Base-by-base conservation (phyloP, 2,329 filamentous ascomycete species). In the Trichoderma atrobrunneum region DNA sequence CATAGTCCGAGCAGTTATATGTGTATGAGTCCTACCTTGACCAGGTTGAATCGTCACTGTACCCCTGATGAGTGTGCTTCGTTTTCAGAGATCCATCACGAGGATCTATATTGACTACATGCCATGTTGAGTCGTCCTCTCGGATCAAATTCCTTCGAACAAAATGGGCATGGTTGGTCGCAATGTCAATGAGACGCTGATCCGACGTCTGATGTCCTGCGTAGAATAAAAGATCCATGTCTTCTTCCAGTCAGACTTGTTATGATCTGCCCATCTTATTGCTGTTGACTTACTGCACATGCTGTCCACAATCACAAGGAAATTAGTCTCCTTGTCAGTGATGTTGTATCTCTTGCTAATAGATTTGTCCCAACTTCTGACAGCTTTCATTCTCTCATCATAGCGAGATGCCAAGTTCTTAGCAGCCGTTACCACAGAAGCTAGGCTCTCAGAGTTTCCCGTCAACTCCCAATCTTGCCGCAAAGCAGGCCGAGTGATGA, bases 401-500 rank as follows among this genome's bases (percentile, higher is more conserved):
- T 82, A 87, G 62, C 85, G 77, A 1, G 80, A 81, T 0, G 83
- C 82, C 5, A 87, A 77, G 28, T 82, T 84, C 24, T 81, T 76
- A 0, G 85, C 86, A 0, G 85, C 85, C 2, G 78, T 78, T 2
- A 85, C 72, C 3, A 87, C 80, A 3, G 81, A 81, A 5, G 80
- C 73, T 0, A 85, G 72, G 54, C 83, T 84, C n/a, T 79, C 73
- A 10, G 72, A 61, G 61, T 83, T 81, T 0, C 82, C 81, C 0
- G 81, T 84, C 6, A 87, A 76, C 51, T 86, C 84, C 82, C 83
- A 88, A 32, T 85, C 83, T 32, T 82, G 79, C 26, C 82, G 81
- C 0, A 87, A 75, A 1, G 84, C 82, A 0, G 86, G 86, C 65
- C 84, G 81, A 5, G 87, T 81, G 30, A 88, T 88, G 74, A 88